Evolutionary conservation across 768 basidiomycete species (phyloP).

Genomic region (Grammothele lineata): DNA sequence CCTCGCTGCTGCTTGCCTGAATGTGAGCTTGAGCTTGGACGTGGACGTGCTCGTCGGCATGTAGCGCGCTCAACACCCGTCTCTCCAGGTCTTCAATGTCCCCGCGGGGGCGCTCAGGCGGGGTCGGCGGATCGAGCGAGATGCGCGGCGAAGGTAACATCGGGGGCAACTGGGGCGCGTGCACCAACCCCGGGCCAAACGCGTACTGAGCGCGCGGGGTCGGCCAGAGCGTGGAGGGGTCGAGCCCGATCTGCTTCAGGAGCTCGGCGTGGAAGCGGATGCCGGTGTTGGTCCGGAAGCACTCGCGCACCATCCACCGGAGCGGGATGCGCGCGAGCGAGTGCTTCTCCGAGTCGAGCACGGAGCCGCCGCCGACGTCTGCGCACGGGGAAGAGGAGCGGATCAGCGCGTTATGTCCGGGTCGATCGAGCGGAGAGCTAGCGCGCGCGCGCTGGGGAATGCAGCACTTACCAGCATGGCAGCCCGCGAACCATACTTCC

Average conservation of each 20-base stretch:
- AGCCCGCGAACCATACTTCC: slow-evolving; percentile 82
- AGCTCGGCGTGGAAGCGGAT: slow-evolving; percentile 31
- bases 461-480: slow-evolving; percentile 55
- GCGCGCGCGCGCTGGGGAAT: too few relatives aligned
- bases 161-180: not conserved
- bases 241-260: slow-evolving; percentile 29
- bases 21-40: too few relatives aligned
- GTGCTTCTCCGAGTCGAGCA: slow-evolving; percentile 49
- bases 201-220: slow-evolving; percentile 11
- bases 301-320: slow-evolving; percentile 53
- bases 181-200: not conserved
- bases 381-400: not conserved
- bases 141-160: not conserved
- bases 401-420: too few relatives aligned
- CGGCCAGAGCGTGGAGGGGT: slow-evolving; percentile 25
- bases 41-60: not conserved
- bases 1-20: not conserved
- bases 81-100: slow-evolving; percentile 1
- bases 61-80: not conserved
- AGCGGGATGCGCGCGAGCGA: slow-evolving; percentile 67
- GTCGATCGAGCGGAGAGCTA: too few relatives aligned
- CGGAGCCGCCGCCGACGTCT: slow-evolving; percentile 78
- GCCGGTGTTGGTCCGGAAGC: slow-evolving; percentile 43
- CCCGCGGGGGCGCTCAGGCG: slow-evolving; percentile 7
- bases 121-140: slow-evolving; percentile 17